phyloP scores from a whole-genome alignment of 257 asterid species.

The Gardenia jasminoides region DNA sequence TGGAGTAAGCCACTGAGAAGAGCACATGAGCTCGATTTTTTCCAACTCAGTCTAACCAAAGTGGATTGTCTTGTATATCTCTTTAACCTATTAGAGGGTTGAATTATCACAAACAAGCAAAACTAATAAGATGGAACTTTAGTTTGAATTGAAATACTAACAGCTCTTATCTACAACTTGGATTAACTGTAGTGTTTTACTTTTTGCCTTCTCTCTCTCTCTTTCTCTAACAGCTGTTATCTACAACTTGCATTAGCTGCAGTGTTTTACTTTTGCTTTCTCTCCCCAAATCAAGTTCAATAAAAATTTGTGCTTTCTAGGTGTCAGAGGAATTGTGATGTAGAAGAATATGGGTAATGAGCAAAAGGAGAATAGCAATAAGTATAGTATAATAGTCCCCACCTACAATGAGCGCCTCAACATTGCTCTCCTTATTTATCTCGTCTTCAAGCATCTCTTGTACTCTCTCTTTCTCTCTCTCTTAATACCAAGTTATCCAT shows the following conservation, averaged over 20 bases:
- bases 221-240: too few species aligned
- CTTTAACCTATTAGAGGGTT: background rate
- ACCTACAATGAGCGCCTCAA: conserved; percentile 98
- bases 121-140: background rate
- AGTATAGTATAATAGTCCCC: conserved; percentile 86
- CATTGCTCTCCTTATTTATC: conserved; percentile 83
- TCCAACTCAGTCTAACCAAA: background rate
- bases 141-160: background rate
- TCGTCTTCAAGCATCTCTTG: conserved; percentile 85
- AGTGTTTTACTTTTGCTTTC: too few species aligned
- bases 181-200: background rate
- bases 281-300: background rate
- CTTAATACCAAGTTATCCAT: background rate
- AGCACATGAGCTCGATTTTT: background rate
- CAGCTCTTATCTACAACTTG: background rate
- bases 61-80: background rate
- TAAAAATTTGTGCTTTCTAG: background rate
- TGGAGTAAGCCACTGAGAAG: too few species aligned
- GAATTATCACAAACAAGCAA: background rate
- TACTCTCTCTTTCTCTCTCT: conserved; percentile 23
- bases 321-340: conserved; percentile 1
- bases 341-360: conserved; percentile 22
- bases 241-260: too few species aligned
- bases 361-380: conserved; percentile 46
- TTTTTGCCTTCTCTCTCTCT: too few species aligned